Conservation (phyloP, 257 asterid genomes). For the Euphrasia confusa region DNA sequence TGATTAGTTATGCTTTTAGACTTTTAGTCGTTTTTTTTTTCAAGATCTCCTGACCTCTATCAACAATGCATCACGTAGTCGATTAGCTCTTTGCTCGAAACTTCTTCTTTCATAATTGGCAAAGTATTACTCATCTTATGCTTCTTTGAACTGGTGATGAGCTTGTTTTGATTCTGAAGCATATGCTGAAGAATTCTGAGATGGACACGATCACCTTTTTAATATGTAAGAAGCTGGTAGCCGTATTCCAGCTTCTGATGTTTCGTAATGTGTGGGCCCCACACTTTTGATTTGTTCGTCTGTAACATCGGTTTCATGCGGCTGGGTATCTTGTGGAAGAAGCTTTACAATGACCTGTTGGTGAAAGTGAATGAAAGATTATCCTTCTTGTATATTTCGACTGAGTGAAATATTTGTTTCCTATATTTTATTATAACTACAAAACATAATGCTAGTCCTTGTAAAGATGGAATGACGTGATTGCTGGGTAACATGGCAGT, state of each 20-base stretch:
- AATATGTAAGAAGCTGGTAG: background rate
- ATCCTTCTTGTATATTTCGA: background rate
- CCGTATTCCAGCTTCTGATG: background rate
- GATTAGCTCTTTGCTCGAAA: no score
- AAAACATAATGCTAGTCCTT: no score
- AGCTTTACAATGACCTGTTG: background rate
- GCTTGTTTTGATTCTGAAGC: background rate
- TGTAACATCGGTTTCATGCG: background rate
- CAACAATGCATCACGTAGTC: no score
- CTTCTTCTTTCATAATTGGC: no score
- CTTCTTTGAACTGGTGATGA: no score
- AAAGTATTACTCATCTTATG: no score
- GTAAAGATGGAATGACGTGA: no score
- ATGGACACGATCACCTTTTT: background rate
- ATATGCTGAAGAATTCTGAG: background rate
- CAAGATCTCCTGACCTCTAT: no score
- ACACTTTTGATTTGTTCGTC: background rate
- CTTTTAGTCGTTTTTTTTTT: no score
- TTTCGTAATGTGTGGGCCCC: slow-evolving; percentile 6
- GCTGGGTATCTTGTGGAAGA: background rate
- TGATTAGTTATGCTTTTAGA: no score
- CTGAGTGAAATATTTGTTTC: background rate
- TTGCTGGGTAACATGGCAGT: background rate
- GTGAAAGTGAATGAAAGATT: background rate
- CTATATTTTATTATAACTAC: background rate